Conservation (phyloP, 192 early-diverging fungal species). For the Coemansia sp. region DNA sequence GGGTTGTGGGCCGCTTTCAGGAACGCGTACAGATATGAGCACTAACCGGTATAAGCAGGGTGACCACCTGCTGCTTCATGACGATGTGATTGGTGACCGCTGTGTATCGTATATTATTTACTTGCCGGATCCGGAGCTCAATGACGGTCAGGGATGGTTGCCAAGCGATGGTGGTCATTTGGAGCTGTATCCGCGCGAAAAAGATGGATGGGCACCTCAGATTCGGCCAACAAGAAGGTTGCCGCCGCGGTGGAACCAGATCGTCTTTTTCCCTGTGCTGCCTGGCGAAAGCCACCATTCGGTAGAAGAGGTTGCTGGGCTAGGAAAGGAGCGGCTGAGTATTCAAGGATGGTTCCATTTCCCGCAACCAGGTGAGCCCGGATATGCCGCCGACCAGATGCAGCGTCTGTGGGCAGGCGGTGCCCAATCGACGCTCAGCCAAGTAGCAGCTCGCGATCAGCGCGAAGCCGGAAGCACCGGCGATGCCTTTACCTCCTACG, state of each 20-base stretch:
- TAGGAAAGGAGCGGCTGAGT: conserved; percentile 53
- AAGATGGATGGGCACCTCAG: conserved; percentile 57
- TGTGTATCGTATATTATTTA: conserved; percentile 77
- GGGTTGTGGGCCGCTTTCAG: conserved; percentile 66
- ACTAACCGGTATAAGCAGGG: conserved; percentile 69
- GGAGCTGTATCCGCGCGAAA: conserved; percentile 70
- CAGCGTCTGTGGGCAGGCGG: conserved; percentile 38
- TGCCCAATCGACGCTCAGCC: conserved; percentile 57
- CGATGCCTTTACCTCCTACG: conserved; percentile 30
- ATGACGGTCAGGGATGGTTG: conserved; percentile 53
- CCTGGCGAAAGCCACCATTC: conserved; percentile 79
- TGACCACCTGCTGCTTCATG: conserved; percentile 74
- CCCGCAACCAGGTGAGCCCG: conserved; percentile 67
- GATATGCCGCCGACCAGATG: conserved; percentile 54
- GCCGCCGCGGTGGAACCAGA: conserved; percentile 70
- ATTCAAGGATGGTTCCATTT: conserved; percentile 81
- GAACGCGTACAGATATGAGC: conserved; percentile 66
- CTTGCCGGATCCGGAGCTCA: conserved; percentile 58
- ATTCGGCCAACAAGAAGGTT: conserved; percentile 56
- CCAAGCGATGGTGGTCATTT: conserved; percentile 65
- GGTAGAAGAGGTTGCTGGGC: conserved; percentile 67
- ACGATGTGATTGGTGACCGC: conserved; percentile 78
- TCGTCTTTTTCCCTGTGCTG: conserved; percentile 73
- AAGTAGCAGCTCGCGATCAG: conserved; percentile 49
- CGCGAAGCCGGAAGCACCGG: conserved; percentile 26